Evolutionary conservation across 2,329 filamentous ascomycete species (phyloP).

Genomic region (Colletotrichum sp.): DNA sequence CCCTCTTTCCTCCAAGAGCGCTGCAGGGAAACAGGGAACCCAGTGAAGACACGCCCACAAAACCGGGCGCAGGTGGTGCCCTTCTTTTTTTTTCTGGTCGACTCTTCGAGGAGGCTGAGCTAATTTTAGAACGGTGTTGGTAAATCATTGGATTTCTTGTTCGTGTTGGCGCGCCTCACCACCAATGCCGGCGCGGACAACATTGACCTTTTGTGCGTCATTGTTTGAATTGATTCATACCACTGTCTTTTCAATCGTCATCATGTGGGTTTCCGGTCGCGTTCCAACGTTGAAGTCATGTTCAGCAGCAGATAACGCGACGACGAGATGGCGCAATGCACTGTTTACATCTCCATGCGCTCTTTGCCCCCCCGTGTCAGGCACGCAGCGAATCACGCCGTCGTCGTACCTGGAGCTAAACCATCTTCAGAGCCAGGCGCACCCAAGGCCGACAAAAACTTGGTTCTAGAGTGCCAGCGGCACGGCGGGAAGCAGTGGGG

Average conservation of each 20-base stretch:
- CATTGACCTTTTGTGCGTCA: neutral
- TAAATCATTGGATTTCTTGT: neutral
- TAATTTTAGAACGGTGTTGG: neutral
- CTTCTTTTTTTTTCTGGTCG: neutral
- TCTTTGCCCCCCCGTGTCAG: neutral
- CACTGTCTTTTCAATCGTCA: neutral
- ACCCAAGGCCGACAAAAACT: neutral
- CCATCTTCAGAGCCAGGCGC: neutral
- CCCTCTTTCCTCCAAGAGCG: neutral
- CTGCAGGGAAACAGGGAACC: neutral
- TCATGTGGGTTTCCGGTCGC: neutral
- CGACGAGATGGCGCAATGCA: neutral
- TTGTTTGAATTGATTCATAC: neutral
- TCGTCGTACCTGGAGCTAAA: conserved; percentile 8
- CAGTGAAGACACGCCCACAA: neutral
- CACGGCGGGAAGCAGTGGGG: neutral
- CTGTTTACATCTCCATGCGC: neutral
- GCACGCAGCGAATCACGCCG: neutral
- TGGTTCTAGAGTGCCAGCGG: neutral
- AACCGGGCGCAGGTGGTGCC: neutral
- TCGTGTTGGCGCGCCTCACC: neutral
- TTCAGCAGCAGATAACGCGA: neutral
- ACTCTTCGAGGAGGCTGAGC: neutral
- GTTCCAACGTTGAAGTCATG: neutral
- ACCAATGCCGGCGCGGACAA: neutral